Evolutionary conservation across 495 filamentous ascomycete species (phyloP), one percentile per base, ranked within the genome.

Genomic region (Lepidopterella palustris): DNA sequence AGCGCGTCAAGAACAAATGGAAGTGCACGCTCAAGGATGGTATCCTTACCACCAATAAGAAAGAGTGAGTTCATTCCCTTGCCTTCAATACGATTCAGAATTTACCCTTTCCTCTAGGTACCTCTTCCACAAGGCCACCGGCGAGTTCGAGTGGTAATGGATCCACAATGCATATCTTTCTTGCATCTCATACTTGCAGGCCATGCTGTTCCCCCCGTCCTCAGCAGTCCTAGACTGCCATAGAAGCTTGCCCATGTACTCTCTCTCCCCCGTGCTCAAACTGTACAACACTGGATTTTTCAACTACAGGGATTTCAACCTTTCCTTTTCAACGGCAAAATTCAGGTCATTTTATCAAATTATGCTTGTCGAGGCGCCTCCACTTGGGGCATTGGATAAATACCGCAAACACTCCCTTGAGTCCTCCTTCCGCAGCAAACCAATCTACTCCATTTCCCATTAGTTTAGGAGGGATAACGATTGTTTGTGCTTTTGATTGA

Each of bases 1-100:
- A 97, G 74, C 80, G 93, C 52, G 95, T 97, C 59, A 99, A 99
- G 85, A 99, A 97, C 73, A 99, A 97, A 86, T 99, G 93, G 93
- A 99, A 99, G 85, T 99, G 93, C 76, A 89, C 88, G 4, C 80
- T 99, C 55, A 97, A 97, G 78, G 93, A 99, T 67, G 93, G 93
- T 18, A 88, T 99, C 15, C 79, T 99, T 61, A 96, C 87, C 50
- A 88, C 91, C 35, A 89, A 89, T 63, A 86, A 87, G 61, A 92
- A 86, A 72, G 93, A 99, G 82, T 89, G 72, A 75, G 84, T 80
- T 4, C 48, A 15, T n/a, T n/a, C n/a, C n/a, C n/a, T n/a, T n/a
- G n/a, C n/a, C n/a, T n/a, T n/a, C n/a, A n/a, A n/a, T n/a, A n/a
- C n/a, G n/a, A n/a, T n/a, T n/a, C n/a, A n/a, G n/a, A n/a, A n/a